These are phyloP conservation scores for Cladobotryum protrusum DNA, from an alignment of 2,329 filamentous ascomycete genomes.

Conservation along the genomic window DNA sequence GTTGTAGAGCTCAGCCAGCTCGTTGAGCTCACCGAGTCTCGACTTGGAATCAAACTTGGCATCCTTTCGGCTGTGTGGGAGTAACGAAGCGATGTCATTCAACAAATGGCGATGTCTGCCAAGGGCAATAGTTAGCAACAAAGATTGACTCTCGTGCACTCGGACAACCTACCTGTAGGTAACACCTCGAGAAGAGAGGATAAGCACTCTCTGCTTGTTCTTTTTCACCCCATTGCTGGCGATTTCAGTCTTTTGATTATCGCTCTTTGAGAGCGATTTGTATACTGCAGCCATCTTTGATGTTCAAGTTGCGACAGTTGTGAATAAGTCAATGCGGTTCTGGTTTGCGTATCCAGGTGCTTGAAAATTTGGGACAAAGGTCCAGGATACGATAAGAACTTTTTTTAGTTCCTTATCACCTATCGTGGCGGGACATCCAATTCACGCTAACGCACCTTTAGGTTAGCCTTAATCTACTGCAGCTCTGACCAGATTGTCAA, in stretches of 20 bases:
- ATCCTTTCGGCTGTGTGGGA: constrained; percentile 90
- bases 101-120: constrained; percentile 84
- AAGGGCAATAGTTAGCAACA: background rate
- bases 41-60: constrained; percentile 96
- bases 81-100: constrained; percentile 78
- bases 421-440: background rate
- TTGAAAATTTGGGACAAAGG: background rate
- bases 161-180: constrained; percentile 62
- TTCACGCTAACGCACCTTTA: too few species aligned
- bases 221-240: constrained; percentile 47
- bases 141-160: background rate
- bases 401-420: constrained; percentile 7
- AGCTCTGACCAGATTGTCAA: too few species aligned
- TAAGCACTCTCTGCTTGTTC: constrained; percentile 73
- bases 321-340: too few species aligned
- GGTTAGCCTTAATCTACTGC: too few species aligned
- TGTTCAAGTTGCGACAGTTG: background rate
- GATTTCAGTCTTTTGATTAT: constrained; percentile 42
- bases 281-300: constrained; percentile 60
- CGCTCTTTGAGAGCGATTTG: constrained; percentile 63
- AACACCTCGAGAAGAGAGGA: constrained; percentile 87
- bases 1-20: constrained; percentile 71
- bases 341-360: background rate
- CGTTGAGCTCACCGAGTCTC: constrained; percentile 75
- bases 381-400: too few species aligned